Evolutionary conservation across 2,329 filamentous ascomycete genomes (phyloP), one percentile per base, ranked within the genome.

Genomic region (Laburnicola sp.): DNA sequence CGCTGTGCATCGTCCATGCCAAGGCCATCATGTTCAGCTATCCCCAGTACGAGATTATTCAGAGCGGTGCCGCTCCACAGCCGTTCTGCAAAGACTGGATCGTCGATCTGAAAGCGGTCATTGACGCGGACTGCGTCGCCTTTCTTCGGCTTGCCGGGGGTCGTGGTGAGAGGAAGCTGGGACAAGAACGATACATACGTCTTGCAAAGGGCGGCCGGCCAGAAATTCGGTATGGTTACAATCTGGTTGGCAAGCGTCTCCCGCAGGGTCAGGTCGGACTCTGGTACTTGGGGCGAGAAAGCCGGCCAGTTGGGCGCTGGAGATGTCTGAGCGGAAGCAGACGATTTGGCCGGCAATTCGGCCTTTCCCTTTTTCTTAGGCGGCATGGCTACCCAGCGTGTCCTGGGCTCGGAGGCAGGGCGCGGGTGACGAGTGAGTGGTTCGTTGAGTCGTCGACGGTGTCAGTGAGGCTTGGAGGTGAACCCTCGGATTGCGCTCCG

Each of bases 111-210:
- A 63, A 88, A 96, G 8, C 93, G 85, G 69, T 97, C 93, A 69
- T 97, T 97, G 40, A 96, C 88, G 31, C 93, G 82, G 6, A 90
- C 81, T 1, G 91, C 91, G 48, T 94, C 86, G 41, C 89, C 90
- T 54, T 84, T 86, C 70, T 89, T 93, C 1, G 90, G 90, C 54
- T 84, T 85, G 0, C 84, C 85, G 0, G 90, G 90, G 0, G 90
- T 96, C 1, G 90, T 95, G 38, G 81, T 82, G 39, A 96, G 75
- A 0, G 89, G 86, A 2, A 96, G 74, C 0, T 81, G 82, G 7
- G 82, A 78, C 0, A 95, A 81, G 63, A 93, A 94, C 1, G 82
- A 79, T 43, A 91, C 82, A 69, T 93, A 95, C 50, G 81, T 84
- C 60, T 85, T 86, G 77, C 89, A 94, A 4, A 96, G 80, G 3